phyloP scores from a whole-genome alignment of 495 filamentous ascomycete genomes.

The Hypoxylon crocopeplum region DNA sequence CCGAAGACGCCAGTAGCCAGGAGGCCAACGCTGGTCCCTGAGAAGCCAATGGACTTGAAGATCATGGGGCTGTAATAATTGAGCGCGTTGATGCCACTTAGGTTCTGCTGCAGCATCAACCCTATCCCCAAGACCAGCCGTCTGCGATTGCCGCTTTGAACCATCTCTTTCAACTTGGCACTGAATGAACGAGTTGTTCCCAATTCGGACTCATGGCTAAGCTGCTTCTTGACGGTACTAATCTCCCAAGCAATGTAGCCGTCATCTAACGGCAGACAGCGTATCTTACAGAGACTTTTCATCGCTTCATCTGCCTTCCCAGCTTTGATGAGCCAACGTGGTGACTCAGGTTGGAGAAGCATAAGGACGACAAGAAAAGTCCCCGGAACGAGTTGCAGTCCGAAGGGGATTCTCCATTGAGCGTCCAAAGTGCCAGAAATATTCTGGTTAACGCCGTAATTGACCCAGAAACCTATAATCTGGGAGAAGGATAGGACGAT shows the following conservation, averaged over 20 bases:
- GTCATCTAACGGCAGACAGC: conserved; percentile 8
- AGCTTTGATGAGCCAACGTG: conserved; percentile 57
- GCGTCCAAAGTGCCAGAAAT: conserved; percentile 45
- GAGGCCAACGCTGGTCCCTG: conserved; percentile 51
- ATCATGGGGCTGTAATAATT: conserved; percentile 62
- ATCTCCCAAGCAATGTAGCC: conserved; percentile 2
- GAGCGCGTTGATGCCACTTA: conserved; percentile 54
- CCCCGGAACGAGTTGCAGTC: conserved; percentile 62
- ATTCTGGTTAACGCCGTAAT: conserved; percentile 58
- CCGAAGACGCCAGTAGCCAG: conserved; percentile 61
- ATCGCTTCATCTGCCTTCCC: conserved; percentile 7
- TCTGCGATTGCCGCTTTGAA: conserved; percentile 64
- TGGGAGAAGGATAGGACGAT: conserved; percentile 32
- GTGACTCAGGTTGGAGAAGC: conserved; percentile 56
- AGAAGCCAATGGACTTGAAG: conserved; percentile 57
- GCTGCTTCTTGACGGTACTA: conserved; percentile 12
- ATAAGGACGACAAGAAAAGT: conserved; percentile 57
- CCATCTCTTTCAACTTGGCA: too few relatives aligned
- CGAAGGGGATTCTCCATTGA: conserved; percentile 66
- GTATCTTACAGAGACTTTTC: conserved; percentile 20
- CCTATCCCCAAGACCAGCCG: conserved; percentile 49
- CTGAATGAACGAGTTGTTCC: too few relatives aligned
- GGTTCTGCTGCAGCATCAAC: conserved; percentile 57
- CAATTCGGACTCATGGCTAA: too few relatives aligned
- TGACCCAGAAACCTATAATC: conserved; percentile 51